A percentile compares a stretch with the other conserved stretches of the same genome.
These are phyloP conservation scores for Colletotrichum truncatum DNA, from an alignment of 2,329 filamentous ascomycete species.

Conservation along the genomic window DNA sequence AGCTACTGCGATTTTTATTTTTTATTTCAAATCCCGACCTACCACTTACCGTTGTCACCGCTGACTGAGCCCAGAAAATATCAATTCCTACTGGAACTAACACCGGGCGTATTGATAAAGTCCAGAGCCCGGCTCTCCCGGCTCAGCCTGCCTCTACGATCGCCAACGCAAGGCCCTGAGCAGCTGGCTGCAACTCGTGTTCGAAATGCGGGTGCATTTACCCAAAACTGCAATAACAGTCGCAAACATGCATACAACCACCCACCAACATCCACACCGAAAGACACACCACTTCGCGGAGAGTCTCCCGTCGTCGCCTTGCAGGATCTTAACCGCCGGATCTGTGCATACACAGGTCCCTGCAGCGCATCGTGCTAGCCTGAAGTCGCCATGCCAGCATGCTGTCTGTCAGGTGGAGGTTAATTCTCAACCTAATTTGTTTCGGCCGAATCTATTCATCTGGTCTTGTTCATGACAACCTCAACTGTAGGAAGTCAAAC, in stretches of 20 bases:
- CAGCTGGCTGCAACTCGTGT: not conserved
- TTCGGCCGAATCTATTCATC: not conserved
- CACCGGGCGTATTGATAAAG: too few relatives aligned
- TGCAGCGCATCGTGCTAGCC: not conserved
- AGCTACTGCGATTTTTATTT: too few relatives aligned
- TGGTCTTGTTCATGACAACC: not conserved
- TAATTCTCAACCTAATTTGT: not conserved
- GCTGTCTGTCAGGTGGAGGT: too few relatives aligned
- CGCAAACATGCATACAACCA: not conserved
- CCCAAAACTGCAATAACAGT: not conserved
- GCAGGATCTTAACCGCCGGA: conserved; percentile 3
- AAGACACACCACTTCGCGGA: not conserved
- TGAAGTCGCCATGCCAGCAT: not conserved
- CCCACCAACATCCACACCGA: too few relatives aligned
- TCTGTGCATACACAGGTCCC: conserved; percentile 1
- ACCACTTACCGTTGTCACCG: not conserved
- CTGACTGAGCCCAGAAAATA: not conserved
- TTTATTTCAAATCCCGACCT: not conserved
- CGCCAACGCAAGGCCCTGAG: not conserved
- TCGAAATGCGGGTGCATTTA: not conserved
- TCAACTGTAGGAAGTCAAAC: not conserved
- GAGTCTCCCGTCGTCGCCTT: not conserved
- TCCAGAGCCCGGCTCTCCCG: conserved; percentile 1
- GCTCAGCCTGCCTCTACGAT: not conserved
- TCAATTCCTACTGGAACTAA: not conserved